Conservation (phyloP, 495 filamentous ascomycete genomes). For the Penicillium bialowiezense region DNA sequence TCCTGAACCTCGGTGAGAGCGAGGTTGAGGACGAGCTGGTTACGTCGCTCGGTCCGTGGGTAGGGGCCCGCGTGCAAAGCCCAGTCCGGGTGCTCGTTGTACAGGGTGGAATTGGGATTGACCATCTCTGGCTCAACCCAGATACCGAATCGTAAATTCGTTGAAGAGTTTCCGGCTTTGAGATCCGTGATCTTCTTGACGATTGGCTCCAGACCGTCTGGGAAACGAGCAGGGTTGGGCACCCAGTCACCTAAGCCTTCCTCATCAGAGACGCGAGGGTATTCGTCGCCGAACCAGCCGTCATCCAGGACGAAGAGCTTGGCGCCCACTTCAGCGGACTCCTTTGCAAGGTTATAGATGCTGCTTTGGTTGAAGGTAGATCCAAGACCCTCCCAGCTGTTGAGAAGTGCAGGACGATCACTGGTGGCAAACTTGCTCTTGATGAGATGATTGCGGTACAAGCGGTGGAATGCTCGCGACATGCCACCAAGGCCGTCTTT, state of each 20-base stretch:
- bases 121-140: conserved; percentile 62
- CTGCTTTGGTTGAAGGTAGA: conserved; percentile 47
- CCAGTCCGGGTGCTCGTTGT: conserved; percentile 54
- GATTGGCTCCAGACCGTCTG: conserved; percentile 44
- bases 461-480: conserved; percentile 49
- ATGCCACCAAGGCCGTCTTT: conserved; percentile 51
- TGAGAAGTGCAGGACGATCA: conserved; percentile 49
- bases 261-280: conserved; percentile 47
- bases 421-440: conserved; percentile 47
- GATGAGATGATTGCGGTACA: conserved; percentile 55
- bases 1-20: conserved; percentile 52
- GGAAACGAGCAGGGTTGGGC: conserved; percentile 51
- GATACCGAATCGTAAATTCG: conserved; percentile 48
- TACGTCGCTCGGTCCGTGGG: conserved; percentile 46
- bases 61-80: conserved; percentile 49
- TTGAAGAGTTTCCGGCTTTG: conserved; percentile 37
- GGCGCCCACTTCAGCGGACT: conserved; percentile 49
- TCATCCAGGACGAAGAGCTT: conserved; percentile 56
- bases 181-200: conserved; percentile 43
- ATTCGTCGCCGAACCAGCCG: conserved; percentile 56
- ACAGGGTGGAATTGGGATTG: conserved; percentile 52
- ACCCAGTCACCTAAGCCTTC: conserved; percentile 55
- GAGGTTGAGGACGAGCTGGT: conserved; percentile 53
- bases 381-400: conserved; percentile 57
- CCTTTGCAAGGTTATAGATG: conserved; percentile 45